Percentiles rank a stretch among this genome's conserved stretches.
Conservation (phyloP, 176 grass and related monocot species). For the Hsuehochloa calcarea region DNA sequence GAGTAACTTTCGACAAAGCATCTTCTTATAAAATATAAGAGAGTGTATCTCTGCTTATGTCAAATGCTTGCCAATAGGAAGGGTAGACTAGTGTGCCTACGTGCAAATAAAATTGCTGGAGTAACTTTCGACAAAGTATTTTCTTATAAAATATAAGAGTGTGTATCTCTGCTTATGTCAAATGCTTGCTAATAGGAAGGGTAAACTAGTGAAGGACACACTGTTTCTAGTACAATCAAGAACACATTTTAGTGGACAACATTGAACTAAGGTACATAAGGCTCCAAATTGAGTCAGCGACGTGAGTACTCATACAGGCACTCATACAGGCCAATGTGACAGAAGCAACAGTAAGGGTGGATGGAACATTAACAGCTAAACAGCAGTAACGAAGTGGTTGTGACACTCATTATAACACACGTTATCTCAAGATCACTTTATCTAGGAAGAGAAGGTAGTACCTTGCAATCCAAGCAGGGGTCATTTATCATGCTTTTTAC, state of each 20-base stretch:
- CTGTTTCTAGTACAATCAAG: not conserved
- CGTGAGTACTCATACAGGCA: not conserved
- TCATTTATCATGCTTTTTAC: conserved; percentile 87
- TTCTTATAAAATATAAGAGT: not conserved
- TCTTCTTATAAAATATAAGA: not conserved
- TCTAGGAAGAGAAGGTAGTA: conserved; percentile 18
- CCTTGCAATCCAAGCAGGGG: conserved; percentile 95
- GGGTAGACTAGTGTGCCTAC: not conserved
- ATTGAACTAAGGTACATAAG: not conserved
- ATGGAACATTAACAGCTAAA: conserved; percentile 18
- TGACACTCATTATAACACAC: not conserved
- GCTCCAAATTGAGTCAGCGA: conserved; percentile 3
- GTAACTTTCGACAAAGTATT: not conserved
- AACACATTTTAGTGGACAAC: not conserved
- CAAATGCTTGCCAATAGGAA: not conserved
- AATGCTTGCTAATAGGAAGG: not conserved
- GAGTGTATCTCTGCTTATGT: not conserved
- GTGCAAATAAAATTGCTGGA: not conserved
- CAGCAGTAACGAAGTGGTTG: not conserved
- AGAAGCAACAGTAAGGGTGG: conserved; percentile 10
- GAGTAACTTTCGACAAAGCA: not conserved
- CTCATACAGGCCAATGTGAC: not conserved
- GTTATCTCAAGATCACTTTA: not conserved
- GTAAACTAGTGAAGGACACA: not conserved
- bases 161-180: not conserved